A percentile compares a stretch with the other conserved stretches of the same genome.
These are phyloP conservation scores for Dalbergia oliveri DNA, from an alignment of 306 rosid genomes.

Conservation along the genomic window DNA sequence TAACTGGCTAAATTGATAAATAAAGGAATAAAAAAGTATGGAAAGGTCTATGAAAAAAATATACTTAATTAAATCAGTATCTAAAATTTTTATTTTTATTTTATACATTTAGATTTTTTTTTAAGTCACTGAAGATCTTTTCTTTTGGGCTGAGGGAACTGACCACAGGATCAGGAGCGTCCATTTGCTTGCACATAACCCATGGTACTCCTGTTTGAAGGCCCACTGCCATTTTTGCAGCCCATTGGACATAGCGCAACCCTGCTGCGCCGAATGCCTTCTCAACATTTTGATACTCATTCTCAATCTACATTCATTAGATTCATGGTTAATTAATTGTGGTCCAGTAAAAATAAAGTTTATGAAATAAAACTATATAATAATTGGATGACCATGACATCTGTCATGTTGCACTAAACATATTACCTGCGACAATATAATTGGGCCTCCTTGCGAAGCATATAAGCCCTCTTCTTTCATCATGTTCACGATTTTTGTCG, in stretches of 20 bases:
- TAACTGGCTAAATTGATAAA: no score
- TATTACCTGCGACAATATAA: slow-evolving; percentile 68
- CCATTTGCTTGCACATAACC: slow-evolving; percentile 89
- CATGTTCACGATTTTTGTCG: slow-evolving; percentile 72
- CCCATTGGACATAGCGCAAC: slow-evolving; percentile 65
- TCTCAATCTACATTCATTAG: slow-evolving; percentile 61
- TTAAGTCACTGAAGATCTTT: no score
- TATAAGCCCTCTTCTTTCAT: slow-evolving; percentile 72
- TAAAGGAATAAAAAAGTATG: no score
- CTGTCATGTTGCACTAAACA: not conserved
- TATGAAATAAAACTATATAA: not conserved
- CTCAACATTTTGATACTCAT: slow-evolving; percentile 73
- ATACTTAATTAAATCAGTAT: not conserved
- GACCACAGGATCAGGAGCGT: slow-evolving; percentile 88
- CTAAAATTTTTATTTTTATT: not conserved
- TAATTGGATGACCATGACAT: not conserved
- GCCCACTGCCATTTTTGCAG: slow-evolving; percentile 75
- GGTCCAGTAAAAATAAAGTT: not conserved
- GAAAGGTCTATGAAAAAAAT: not conserved
- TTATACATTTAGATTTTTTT: not conserved
- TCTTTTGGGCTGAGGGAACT: slow-evolving; percentile 23
- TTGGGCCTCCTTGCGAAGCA: slow-evolving; percentile 90
- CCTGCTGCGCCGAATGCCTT: slow-evolving; percentile 60
- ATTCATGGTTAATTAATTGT: not conserved
- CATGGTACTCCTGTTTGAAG: slow-evolving; percentile 77